phyloP scores from a whole-genome alignment of 1,284 basidiomycete genomes.

The Schizopora paradoxa region DNA sequence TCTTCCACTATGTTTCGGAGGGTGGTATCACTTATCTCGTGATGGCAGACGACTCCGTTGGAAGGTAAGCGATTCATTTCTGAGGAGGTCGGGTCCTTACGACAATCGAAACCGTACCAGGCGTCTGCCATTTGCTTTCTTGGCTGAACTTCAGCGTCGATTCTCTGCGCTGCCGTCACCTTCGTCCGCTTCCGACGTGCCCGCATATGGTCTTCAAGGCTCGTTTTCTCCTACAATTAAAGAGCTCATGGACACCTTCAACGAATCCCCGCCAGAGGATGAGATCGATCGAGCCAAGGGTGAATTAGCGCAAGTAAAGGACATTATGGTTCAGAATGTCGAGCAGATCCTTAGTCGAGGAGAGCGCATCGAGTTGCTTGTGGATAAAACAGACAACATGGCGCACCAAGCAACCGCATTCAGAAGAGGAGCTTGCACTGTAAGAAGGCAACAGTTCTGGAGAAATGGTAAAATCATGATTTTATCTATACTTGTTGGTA shows the following conservation, averaged over 20 bases:
- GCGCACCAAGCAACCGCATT: constrained; percentile 96
- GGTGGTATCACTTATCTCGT: constrained; percentile 85
- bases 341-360: constrained; percentile 92
- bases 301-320: constrained; percentile 91
- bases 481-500: constrained; percentile 64
- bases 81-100: background rate
- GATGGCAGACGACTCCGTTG: constrained; percentile 89
- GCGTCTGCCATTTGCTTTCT: constrained; percentile 91
- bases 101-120: constrained; percentile 32
- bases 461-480: constrained; percentile 77
- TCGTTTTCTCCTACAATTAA: constrained; percentile 62
- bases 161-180: constrained; percentile 60
- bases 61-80: constrained; percentile 47
- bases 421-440: constrained; percentile 80
- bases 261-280: constrained; percentile 86
- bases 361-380: constrained; percentile 91
- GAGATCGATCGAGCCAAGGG: constrained; percentile 86
- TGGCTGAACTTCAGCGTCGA: constrained; percentile 80
- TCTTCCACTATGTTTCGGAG: constrained; percentile 94
- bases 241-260: constrained; percentile 80
- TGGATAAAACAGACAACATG: constrained; percentile 97
- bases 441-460: constrained; percentile 97
- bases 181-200: constrained; percentile 39
- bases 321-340: constrained; percentile 97
- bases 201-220: constrained; percentile 64